Evolutionary conservation across 2,329 filamentous ascomycete species (phyloP), one percentile per base, ranked within the genome.

Genomic region (Diplodia scrobiculata): DNA sequence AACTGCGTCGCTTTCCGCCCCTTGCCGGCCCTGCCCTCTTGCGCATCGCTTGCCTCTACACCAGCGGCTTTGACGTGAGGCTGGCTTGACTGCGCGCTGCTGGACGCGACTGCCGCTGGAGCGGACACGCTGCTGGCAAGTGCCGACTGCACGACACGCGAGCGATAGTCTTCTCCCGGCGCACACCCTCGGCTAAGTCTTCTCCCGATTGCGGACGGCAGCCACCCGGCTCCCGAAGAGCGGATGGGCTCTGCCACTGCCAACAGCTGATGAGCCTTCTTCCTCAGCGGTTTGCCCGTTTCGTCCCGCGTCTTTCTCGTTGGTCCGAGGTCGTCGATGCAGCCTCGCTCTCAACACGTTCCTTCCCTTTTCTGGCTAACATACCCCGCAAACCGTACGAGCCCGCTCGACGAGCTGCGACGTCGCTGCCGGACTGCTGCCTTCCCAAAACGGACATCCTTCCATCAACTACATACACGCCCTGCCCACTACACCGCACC

Each of bases 101-200:
- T 13, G 34, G 5, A 17, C 32, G n/a, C 34, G 14, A 45, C 36
- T 17, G 36, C 17, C 6, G 34, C 13, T 10, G 17, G 9, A 19
- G 5, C 19, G 14, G 9, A 5, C 53, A 17, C 13, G 17, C 11
- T 19, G 38, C 45, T 50, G 58, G 45, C 58, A 50, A 50, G 36
- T 25, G 25, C 25, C 19, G 48, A 25, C 21, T n/a, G 32, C 29
- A 36, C 34, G 29, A 55, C 11, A 11, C 21, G 34, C 38, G 5
- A 29, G 58, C 45, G 14, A 62, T 29, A 62, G 58, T 48, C 21
- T 60, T 60, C 55, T 47, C 55, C 55, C 55, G 55, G 55, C 55
- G 54, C 41, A 45, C 17, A 5, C n/a, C 58, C 41, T 60, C 55
- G 55, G 55, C 55, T 60, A 60, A 62, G 58, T 50, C 58, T 62